A percentile compares a stretch with the other conserved stretches of the same genome.
These are phyloP conservation scores for Parachlorella kessleri DNA, from an alignment of 139 green algal genomes.

Conservation along the genomic window DNA sequence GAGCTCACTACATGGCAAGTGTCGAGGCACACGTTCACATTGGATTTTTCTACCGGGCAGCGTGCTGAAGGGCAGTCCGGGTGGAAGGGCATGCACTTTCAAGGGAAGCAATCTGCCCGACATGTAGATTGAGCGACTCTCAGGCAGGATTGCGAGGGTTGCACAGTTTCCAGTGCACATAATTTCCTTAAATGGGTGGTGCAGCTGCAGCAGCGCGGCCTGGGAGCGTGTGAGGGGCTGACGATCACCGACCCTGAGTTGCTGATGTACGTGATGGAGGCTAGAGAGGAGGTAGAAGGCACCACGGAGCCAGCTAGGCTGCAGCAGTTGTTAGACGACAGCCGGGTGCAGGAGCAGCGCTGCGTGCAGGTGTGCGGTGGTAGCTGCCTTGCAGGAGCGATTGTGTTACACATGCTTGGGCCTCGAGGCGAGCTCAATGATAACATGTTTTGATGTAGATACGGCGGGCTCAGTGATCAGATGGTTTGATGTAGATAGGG, in stretches of 20 bases:
- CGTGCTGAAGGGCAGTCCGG: too few relatives aligned
- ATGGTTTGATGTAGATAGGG: too few relatives aligned
- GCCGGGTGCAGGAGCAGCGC: constrained; percentile 22
- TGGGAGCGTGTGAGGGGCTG: constrained; percentile 40
- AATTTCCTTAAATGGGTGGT: too few relatives aligned
- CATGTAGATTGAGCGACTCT: too few relatives aligned
- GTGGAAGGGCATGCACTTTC: too few relatives aligned
- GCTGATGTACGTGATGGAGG: constrained; percentile 78
- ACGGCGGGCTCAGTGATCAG: too few relatives aligned
- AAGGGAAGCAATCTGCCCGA: too few relatives aligned
- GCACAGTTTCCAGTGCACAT: too few relatives aligned
- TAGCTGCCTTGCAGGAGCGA: too few relatives aligned
- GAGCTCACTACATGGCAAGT: constrained; percentile 71
- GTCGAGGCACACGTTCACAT: background rate
- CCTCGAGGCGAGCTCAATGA: background rate
- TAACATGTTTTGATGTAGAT: background rate
- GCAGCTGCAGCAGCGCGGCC: constrained; percentile 50
- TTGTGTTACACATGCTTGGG: background rate
- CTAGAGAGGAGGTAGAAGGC: constrained; percentile 67
- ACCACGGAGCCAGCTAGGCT: constrained; percentile 46
- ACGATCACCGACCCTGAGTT: constrained; percentile 67
- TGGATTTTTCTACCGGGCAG: background rate
- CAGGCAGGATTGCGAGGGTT: too few relatives aligned
- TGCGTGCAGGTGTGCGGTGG: constrained; percentile 23
- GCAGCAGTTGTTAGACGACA: constrained; percentile 36